A percentile compares a stretch with the other conserved stretches of the same genome.
Conservation (phyloP, 768 basidiomycete genomes). For the Phanerochaete sordida region DNA sequence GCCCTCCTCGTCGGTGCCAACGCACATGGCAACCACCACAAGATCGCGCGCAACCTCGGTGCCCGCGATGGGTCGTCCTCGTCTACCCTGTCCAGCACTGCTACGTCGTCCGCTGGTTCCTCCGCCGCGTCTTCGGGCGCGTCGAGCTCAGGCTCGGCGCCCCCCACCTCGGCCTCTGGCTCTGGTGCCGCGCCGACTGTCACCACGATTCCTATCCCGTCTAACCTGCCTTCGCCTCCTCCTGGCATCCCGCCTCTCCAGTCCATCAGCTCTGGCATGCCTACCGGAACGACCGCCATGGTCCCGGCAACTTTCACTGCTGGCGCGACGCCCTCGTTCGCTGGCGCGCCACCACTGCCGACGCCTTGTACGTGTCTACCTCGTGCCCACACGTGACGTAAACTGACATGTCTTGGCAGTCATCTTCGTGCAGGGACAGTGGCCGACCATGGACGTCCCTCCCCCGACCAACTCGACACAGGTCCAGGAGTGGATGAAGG, state of each 20-base stretch:
- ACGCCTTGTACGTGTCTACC: conserved; percentile 46
- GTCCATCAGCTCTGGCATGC: conserved; percentile 61
- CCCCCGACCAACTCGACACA: conserved; percentile 61
- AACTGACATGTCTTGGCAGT: conserved; percentile 31
- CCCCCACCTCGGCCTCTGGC: conserved; percentile 8
- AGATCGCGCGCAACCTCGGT: conserved; percentile 15
- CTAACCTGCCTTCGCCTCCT: conserved; percentile 25
- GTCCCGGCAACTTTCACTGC: conserved; percentile 50
- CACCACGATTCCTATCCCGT: conserved; percentile 15
- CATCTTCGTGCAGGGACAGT: conserved; percentile 41
- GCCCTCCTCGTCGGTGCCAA: conserved; percentile 13
- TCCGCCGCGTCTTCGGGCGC: conserved; percentile 8
- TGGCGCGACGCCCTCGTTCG: conserved; percentile 59
- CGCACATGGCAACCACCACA: conserved; percentile 9
- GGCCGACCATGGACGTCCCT: conserved; percentile 61
- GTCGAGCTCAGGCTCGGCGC: conserved; percentile 10
- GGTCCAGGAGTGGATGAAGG: conserved; percentile 73
- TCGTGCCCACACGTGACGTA: not conserved
- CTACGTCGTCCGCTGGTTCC: conserved; percentile 13
- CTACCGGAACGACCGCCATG: conserved; percentile 44
- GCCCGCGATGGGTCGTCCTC: conserved; percentile 11
- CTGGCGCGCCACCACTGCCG: conserved; percentile 67
- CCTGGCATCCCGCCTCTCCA: conserved; percentile 56
- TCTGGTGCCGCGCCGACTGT: conserved; percentile 8
- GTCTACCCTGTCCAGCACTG: conserved; percentile 4